Evolutionary conservation across 2,329 filamentous ascomycete species (phyloP).

Genomic region (Trichoderma atroviride): DNA sequence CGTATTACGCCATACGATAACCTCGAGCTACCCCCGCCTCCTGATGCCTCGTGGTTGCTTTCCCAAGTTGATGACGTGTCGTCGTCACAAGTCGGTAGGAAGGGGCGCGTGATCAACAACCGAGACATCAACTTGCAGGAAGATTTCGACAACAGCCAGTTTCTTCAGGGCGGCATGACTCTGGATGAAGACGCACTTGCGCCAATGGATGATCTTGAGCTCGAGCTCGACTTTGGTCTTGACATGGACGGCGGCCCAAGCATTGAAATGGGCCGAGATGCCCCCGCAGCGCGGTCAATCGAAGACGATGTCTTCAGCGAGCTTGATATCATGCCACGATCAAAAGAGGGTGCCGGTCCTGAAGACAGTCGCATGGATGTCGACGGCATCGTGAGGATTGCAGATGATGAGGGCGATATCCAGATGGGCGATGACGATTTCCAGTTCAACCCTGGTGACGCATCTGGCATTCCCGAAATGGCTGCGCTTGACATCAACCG

Average conservation of each 20-base stretch:
- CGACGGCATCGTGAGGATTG: slow-evolving; percentile 60
- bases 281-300: slow-evolving; percentile 65
- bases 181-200: slow-evolving; percentile 61
- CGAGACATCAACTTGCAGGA: slow-evolving; percentile 70
- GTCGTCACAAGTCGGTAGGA: slow-evolving; percentile 56
- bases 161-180: slow-evolving; percentile 68
- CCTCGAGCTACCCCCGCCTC: slow-evolving; percentile 75
- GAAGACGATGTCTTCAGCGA: slow-evolving; percentile 73
- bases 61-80: slow-evolving; percentile 70
- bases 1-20: slow-evolving; percentile 90
- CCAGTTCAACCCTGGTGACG: slow-evolving; percentile 63
- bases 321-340: slow-evolving; percentile 58
- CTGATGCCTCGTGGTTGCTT: slow-evolving; percentile 83
- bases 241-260: slow-evolving; percentile 69
- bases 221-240: slow-evolving; percentile 75
- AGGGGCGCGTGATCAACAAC: slow-evolving; percentile 60
- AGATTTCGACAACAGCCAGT: slow-evolving; percentile 75
- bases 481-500: slow-evolving; percentile 54
- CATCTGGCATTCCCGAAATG: slow-evolving; percentile 58
- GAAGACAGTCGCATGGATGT: slow-evolving; percentile 61
- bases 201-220: slow-evolving; percentile 67
- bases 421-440: slow-evolving; percentile 65
- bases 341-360: slow-evolving; percentile 59
- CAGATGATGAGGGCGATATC: slow-evolving; percentile 66
- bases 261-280: slow-evolving; percentile 90